Conservation (phyloP, 2,329 filamentous ascomycete genomes). For the Pezicula rhizophila region DNA sequence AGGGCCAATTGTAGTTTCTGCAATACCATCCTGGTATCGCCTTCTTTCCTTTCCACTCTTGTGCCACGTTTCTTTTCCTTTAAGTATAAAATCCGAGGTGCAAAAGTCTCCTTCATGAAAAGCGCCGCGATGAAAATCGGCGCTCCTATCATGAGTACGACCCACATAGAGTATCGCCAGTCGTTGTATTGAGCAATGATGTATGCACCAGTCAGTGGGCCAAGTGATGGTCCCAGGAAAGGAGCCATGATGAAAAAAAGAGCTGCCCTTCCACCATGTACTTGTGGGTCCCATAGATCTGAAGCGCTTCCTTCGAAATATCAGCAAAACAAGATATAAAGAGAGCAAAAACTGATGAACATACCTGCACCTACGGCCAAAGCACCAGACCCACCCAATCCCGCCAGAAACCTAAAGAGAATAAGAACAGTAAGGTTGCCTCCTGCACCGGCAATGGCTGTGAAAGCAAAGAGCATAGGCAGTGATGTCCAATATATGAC, state of each 20-base stretch:
- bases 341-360: not conserved
- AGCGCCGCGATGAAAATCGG: conserved; percentile 29
- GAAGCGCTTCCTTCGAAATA: conserved; percentile 30
- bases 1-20: conserved; percentile 13
- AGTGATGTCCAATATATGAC: conserved; percentile 54
- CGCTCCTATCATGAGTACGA: conserved; percentile 14
- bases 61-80: conserved; percentile 28
- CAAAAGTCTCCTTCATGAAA: conserved; percentile 26
- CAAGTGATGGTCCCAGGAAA: conserved; percentile 18
- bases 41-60: not conserved
- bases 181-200: conserved; percentile 15
- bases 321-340: conserved; percentile 1
- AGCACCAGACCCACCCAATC: conserved; percentile 46
- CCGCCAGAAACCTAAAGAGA: conserved; percentile 61
- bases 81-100: not conserved
- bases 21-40: not conserved
- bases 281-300: conserved; percentile 39
- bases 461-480: conserved; percentile 53
- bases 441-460: conserved; percentile 49
- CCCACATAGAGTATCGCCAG: conserved; percentile 5
- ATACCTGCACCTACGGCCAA: conserved; percentile 21
- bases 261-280: conserved; percentile 22
- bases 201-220: conserved; percentile 1
- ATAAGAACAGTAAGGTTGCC: conserved; percentile 53
- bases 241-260: conserved; percentile 18